A percentile compares a stretch with the other conserved stretches of the same genome.
Evolutionary conservation across 768 basidiomycete species (phyloP).

Genomic region (Suillus sp.): DNA sequence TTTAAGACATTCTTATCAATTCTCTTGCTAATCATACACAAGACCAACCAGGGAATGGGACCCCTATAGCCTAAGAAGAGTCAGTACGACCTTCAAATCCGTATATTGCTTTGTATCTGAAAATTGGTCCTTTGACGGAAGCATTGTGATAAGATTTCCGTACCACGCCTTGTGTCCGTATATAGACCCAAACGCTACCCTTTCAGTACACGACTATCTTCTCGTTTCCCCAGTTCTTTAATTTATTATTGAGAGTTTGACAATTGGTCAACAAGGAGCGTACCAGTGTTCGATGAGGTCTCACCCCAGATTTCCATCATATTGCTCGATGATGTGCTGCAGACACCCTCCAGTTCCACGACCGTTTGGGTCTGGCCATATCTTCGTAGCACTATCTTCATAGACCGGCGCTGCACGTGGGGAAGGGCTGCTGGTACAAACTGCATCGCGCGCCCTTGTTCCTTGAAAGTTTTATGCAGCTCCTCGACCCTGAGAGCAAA

Average conservation of each 20-base stretch:
- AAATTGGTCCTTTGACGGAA: background rate
- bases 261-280: background rate
- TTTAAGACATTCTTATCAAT: background rate
- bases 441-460: conserved; percentile 24
- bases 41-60: background rate
- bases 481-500: conserved; percentile 47
- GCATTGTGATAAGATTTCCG: background rate
- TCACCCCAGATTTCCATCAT: background rate
- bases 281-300: background rate
- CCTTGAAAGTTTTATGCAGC: conserved; percentile 29
- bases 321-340: background rate
- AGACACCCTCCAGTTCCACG: background rate
- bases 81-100: background rate
- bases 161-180: background rate
- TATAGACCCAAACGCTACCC: background rate
- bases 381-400: conserved; percentile 26
- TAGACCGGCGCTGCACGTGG: conserved; percentile 25
- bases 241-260: background rate
- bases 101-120: background rate
- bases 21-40: background rate
- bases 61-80: background rate
- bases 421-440: conserved; percentile 20
- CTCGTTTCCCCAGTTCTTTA: background rate
- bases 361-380: conserved; percentile 13
- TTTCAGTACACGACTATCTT: background rate